These are phyloP conservation scores for Kwoniella heveanensis DNA, from an alignment of 768 basidiomycete genomes.

Conservation along the genomic window DNA sequence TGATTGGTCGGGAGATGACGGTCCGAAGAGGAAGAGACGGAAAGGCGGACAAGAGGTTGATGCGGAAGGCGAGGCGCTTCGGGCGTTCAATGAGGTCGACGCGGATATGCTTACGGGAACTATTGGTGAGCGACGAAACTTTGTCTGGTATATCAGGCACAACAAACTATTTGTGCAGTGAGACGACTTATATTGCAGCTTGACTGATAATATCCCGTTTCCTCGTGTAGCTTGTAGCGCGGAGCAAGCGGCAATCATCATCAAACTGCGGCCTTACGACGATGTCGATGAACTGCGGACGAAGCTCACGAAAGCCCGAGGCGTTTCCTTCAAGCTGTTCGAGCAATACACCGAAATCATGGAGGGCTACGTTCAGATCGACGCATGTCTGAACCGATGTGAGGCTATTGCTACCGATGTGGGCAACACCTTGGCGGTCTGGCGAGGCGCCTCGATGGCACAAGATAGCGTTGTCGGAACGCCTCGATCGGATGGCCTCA, in stretches of 20 bases:
- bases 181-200: too few relatives aligned
- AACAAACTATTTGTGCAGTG: too few relatives aligned
- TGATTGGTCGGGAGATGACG: constrained; percentile 46
- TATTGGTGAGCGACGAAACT: constrained; percentile 57
- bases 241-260: constrained; percentile 78
- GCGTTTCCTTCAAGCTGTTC: constrained; percentile 85
- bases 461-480: constrained; percentile 41
- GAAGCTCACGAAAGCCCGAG: constrained; percentile 89
- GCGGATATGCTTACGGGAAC: constrained; percentile 58
- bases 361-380: constrained; percentile 74
- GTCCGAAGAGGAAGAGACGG: constrained; percentile 33
- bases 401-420: constrained; percentile 80
- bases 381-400: constrained; percentile 82
- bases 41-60: constrained; percentile 43
- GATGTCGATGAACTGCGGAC: constrained; percentile 71
- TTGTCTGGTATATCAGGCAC: too few relatives aligned
- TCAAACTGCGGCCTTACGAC: constrained; percentile 76
- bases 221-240: constrained; percentile 65
- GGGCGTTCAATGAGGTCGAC: constrained; percentile 59
- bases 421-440: constrained; percentile 72
- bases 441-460: constrained; percentile 60
- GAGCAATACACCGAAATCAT: constrained; percentile 87
- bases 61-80: constrained; percentile 54
- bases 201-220: background rate
- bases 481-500: constrained; percentile 46